Evolutionary conservation across 345 rosid species (phyloP), one percentile per base, ranked within the genome.

Genomic region (Trapa bicornis): DNA sequence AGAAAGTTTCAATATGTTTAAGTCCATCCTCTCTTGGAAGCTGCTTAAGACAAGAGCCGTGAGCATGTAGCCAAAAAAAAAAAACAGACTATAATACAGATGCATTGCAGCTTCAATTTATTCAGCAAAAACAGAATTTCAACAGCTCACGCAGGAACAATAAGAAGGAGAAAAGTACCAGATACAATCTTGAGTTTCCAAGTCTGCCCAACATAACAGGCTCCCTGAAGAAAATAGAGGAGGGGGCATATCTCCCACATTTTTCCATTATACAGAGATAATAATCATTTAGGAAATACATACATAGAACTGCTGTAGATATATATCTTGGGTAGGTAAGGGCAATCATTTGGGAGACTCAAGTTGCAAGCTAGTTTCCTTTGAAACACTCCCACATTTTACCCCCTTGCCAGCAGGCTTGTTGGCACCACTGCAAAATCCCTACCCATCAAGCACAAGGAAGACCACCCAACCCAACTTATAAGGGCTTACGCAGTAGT

Each of bases 401-500:
- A 38, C 29, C 54, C 54, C 1, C 58, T 6, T 60, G 43, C 43
- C 4, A 58, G 29, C n/a, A n/a, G 64, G 48, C 58, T 43, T 29
- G 16, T 17, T 1, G 41, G 65, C n/a, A 33, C 54, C 63, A 32
- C 16, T 11, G 38, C 17, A 22, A 50, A 35, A 33, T 58, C 33
- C 68, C 22, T 65, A 41, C 3, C 43, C 67, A 12, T 65, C 36
- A 42, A 42, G 36, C 52, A 65, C 13, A 5, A 47, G 33, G 52
- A 5, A 3, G 10, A n/a, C 15, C 12, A 16, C 16, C 29, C 50
- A 11, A 17, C 52, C 47, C 35, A 41, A 38, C 32, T 64, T 0
- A 16, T 8, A 65, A 22, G 37, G 29, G 37, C 77, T 84, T 80
- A 88, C 38, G 85, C 81, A 54, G 80, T 37, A 56, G 96, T 79